A percentile compares a stretch with the other conserved stretches of the same genome.
Conservation (phyloP, 1,139 yeast genomes). For the Debaryomycetaceae sp. region DNA sequence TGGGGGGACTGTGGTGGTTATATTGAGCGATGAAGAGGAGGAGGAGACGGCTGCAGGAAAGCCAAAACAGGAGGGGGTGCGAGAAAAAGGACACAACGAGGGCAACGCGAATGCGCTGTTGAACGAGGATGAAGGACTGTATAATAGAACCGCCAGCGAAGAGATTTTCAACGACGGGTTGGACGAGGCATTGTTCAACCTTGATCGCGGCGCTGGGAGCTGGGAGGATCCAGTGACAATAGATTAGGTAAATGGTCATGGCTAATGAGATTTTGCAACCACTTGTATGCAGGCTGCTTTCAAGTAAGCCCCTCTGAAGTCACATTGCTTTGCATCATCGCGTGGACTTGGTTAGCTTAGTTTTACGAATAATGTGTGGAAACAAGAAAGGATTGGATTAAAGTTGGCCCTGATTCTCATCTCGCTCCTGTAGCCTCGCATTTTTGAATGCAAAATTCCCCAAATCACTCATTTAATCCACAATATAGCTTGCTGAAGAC, state of each 20-base stretch:
- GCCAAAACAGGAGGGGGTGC: not conserved
- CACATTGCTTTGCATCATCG: no score
- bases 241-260: constrained; percentile 14
- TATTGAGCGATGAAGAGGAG: constrained; percentile 10
- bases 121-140: not conserved
- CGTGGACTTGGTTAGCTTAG: no score
- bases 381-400: no score
- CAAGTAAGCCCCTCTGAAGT: no score
- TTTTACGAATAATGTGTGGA: no score
- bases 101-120: not conserved
- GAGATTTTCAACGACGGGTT: constrained; percentile 21
- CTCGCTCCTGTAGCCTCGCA: no score
- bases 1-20: constrained; percentile 8
- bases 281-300: no score
- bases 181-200: constrained; percentile 16
- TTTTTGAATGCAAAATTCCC: no score
- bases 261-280: no score
- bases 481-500: no score
- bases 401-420: no score
- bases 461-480: no score
- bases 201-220: constrained; percentile 26
- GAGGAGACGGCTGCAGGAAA: constrained; percentile 10
- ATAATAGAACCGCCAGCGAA: constrained; percentile 9
- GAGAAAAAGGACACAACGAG: not conserved
- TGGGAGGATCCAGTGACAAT: constrained; percentile 38